Base-by-base conservation (phyloP, 495 filamentous ascomycete genomes). In the Neurospora africana region DNA sequence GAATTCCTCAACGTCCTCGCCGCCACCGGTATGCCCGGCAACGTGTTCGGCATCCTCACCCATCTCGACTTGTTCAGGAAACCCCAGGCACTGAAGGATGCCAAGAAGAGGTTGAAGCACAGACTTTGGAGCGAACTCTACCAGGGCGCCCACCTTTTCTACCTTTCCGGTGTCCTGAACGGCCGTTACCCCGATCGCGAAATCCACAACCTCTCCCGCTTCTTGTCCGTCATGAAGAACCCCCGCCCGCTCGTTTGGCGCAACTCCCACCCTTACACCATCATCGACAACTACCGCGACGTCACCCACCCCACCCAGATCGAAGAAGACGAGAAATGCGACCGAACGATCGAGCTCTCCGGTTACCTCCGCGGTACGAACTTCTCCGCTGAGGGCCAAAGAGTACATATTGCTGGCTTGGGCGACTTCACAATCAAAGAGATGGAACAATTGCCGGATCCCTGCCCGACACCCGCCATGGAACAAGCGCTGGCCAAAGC, bases 191-290 rank as follows among this genome's bases (percentile, higher is more conserved):
- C 95, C 30, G 95, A 99, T 78, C 90, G 95, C 69, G 96, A 99
- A 82, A 89, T 99, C 27, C 92, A 98, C 83, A 99, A 99, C 74
- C 82, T 99, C 5, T 95, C 92, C 17, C 87, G 96, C 65, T 99
- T 99, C 80, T 86, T 99, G 75, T 94, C 91, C 4, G 93, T 99
- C 75, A 98, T 98, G 96, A 99, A 99, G 85, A 98, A 97, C 80
- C 96, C 95, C 37, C 88, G 95, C 67, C 95, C 95, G 6, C 83
- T 99, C 7, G 85, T 98, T n/a, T 99, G 95, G 95, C 89, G 96
- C 69, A 98, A 98, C 76, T 90, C 92, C 2, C 95, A 99, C 83
- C 94, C 94, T 30, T 99, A 99, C 79, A 89, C 92, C 69, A 82
- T 99, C 68, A 93, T 94, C 58, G 95, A 99, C 83, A 92, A 94